Conservation (phyloP, 2,329 filamentous ascomycete species). For the Calonectria ilicicola region DNA sequence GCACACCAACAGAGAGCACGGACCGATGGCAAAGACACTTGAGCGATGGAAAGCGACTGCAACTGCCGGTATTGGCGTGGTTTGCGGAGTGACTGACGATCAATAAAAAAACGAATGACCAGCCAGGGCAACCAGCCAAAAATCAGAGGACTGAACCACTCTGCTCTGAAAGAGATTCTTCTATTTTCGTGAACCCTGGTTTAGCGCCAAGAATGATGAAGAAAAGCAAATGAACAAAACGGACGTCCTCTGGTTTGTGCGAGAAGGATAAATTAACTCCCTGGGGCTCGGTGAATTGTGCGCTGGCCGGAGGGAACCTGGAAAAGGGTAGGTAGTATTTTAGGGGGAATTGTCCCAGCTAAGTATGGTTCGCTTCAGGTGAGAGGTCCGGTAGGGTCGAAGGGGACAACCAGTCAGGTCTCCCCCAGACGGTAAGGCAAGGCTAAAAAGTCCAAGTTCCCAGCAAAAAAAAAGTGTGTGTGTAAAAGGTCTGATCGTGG, state of each 20-base stretch:
- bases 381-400: constrained; percentile 41
- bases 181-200: constrained; percentile 12
- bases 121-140: background rate
- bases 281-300: constrained; percentile 14
- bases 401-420: constrained; percentile 31
- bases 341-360: constrained; percentile 28
- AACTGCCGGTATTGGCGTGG: constrained; percentile 4
- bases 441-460: constrained; percentile 32
- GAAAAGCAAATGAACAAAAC: background rate
- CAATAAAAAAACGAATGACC: constrained; percentile 6
- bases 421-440: constrained; percentile 39
- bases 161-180: background rate
- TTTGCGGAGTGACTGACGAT: constrained; percentile 3
- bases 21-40: constrained; percentile 2
- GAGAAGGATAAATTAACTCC: constrained; percentile 19
- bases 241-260: constrained; percentile 2
- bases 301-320: constrained; percentile 16
- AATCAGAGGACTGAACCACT: constrained; percentile 2
- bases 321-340: constrained; percentile 27
- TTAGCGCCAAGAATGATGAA: constrained; percentile 13
- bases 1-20: constrained; percentile 1
- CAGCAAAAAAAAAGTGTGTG: constrained; percentile 15
- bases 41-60: background rate
- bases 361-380: constrained; percentile 44
- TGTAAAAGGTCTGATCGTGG: background rate